phyloP scores from a whole-genome alignment of 1,284 basidiomycete species.

The Ceratobasidium sp. region DNA sequence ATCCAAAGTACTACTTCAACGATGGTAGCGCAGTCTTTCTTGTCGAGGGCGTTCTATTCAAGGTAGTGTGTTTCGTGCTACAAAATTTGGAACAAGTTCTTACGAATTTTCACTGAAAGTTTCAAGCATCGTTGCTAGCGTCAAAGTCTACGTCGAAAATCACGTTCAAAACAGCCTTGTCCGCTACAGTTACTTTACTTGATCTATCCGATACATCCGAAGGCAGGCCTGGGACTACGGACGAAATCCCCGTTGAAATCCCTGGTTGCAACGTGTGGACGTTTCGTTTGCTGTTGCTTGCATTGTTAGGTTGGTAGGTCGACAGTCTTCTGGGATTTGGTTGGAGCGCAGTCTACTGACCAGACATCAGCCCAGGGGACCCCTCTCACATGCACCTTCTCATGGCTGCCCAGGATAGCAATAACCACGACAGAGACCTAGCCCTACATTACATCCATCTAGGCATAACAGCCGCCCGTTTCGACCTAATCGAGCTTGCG shows the following conservation, averaged over 20 bases:
- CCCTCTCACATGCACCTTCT: not conserved
- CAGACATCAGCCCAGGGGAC: not conserved
- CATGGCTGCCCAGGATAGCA: too few species aligned
- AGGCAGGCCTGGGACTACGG: not conserved
- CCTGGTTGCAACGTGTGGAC: not conserved
- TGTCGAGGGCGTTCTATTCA: conserved; percentile 16
- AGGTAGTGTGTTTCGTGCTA: not conserved
- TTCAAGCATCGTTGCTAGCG: conserved; percentile 10
- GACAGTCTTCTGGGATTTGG: not conserved
- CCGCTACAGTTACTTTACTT: not conserved
- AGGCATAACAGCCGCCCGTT: not conserved
- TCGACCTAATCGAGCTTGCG: not conserved
- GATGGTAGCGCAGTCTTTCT: conserved; percentile 30
- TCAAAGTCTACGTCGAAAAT: not conserved
- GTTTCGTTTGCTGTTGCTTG: conserved; percentile 1
- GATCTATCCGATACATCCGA: not conserved
- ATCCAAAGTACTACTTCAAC: not conserved
- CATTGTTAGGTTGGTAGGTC: not conserved
- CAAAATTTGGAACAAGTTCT: not conserved
- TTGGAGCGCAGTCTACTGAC: not conserved
- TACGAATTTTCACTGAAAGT: not conserved
- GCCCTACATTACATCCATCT: not conserved
- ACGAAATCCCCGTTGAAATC: not conserved
- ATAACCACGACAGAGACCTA: not conserved
- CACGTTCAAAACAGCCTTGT: not conserved